A percentile compares a stretch with the other conserved stretches of the same genome.
phyloP scores from a whole-genome alignment of 2,329 filamentous ascomycete genomes.

The Onygenales sp. region DNA sequence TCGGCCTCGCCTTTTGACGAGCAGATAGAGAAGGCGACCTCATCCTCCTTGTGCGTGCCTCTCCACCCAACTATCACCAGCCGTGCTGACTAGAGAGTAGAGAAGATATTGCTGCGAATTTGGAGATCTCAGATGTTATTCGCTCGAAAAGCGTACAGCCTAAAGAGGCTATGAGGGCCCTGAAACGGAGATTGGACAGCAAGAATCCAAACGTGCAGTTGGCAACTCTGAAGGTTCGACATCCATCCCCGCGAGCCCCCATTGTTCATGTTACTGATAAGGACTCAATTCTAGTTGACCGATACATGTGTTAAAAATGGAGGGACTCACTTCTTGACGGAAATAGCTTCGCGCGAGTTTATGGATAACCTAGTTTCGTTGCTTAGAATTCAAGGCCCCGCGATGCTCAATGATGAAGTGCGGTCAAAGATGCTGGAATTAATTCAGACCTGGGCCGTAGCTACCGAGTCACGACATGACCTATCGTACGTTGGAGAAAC shows the following conservation, averaged over 20 bases:
- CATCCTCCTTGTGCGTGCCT: conserved; percentile 71
- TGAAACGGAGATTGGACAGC: conserved; percentile 90
- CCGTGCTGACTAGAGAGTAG: conserved; percentile 36
- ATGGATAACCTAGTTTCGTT: conserved; percentile 95
- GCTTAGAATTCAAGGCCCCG: conserved; percentile 65
- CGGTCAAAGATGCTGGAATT: conserved; percentile 84
- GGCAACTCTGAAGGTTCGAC: conserved; percentile 74
- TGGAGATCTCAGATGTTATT: conserved; percentile 97
- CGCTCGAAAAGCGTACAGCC: conserved; percentile 95
- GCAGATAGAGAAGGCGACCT: conserved; percentile 91
- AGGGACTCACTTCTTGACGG: conserved; percentile 83
- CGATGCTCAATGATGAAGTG: conserved; percentile 74
- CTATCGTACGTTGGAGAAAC: conserved; percentile 80
- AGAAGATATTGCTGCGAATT: conserved; percentile 92
- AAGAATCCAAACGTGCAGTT: conserved; percentile 97
- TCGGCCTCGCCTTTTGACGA: conserved; percentile 90
- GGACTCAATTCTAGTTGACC: conserved; percentile 53
- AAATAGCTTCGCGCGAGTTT: conserved; percentile 94
- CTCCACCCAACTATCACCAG: conserved; percentile 4
- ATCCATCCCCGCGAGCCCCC: conserved; percentile 1
- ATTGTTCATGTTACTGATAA: not conserved
- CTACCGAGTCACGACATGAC: conserved; percentile 74
- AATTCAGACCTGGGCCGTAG: conserved; percentile 86
- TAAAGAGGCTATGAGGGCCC: conserved; percentile 93
- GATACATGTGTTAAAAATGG: conserved; percentile 99